A percentile compares a stretch with the other conserved stretches of the same genome.
These are phyloP conservation scores for Aspergillus sp. DNA, from an alignment of 2,329 filamentous ascomycete species.

Conservation along the genomic window DNA sequence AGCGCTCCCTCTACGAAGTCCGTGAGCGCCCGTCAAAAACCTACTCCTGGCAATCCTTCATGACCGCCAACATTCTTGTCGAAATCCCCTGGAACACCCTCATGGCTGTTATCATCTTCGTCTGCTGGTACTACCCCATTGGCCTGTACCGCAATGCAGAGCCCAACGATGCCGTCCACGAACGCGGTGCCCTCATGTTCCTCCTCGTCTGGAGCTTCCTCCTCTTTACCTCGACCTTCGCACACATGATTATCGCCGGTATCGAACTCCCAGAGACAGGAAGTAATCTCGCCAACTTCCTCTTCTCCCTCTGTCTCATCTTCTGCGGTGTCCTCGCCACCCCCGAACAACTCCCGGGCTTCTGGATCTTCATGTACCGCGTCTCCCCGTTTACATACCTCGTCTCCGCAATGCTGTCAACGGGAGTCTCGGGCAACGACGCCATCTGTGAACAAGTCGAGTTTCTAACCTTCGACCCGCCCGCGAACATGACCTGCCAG, in stretches of 20 bases:
- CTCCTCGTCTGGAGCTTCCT: conserved; percentile 61
- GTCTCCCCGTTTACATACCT: conserved; percentile 61
- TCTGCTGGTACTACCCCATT: conserved; percentile 63
- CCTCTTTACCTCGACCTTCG: conserved; percentile 65
- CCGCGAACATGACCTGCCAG: conserved; percentile 55
- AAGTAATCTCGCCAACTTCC: conserved; percentile 54
- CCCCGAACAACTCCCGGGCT: conserved; percentile 54
- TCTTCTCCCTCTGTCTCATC: conserved; percentile 53
- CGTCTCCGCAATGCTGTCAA: conserved; percentile 39
- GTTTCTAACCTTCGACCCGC: conserved; percentile 37
- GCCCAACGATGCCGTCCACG: conserved; percentile 32
- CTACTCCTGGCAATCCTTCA: conserved; percentile 68
- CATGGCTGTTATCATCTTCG: conserved; percentile 57
- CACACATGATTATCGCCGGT: conserved; percentile 65
- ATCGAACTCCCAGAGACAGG: conserved; percentile 64
- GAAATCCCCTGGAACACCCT: conserved; percentile 63
- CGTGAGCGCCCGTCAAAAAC: conserved; percentile 59
- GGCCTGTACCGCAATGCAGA: conserved; percentile 40
- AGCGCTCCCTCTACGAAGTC: conserved; percentile 54
- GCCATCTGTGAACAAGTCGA: conserved; percentile 28
- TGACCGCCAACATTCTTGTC: conserved; percentile 63
- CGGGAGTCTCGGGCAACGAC: conserved; percentile 26
- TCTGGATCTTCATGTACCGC: conserved; percentile 76
- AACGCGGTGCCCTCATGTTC: conserved; percentile 59
- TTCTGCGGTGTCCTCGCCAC: conserved; percentile 52